Evolutionary conservation across 1,139 yeast species (phyloP).

Genomic region (Tardiomyces blankii): DNA sequence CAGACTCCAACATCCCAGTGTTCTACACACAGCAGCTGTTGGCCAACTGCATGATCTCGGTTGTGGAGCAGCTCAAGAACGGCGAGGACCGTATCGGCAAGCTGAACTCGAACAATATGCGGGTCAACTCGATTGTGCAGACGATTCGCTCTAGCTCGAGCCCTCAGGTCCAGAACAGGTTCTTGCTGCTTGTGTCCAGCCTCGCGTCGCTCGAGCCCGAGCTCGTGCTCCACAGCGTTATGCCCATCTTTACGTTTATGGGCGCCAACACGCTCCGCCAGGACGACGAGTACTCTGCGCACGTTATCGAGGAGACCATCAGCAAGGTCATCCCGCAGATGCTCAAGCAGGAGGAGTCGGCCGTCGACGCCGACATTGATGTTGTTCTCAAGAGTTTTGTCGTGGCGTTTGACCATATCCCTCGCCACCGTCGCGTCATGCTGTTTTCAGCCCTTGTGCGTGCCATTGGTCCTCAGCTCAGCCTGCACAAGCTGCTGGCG

Average conservation of each 20-base stretch:
- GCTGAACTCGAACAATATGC: conserved; percentile 54
- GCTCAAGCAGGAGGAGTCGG: conserved; percentile 44
- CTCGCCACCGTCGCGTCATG: conserved; percentile 88
- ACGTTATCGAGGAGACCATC: conserved; percentile 88
- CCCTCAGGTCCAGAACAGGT: conserved; percentile 89
- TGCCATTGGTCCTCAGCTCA: conserved; percentile 57
- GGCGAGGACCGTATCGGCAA: conserved; percentile 14
- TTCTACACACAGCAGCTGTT: conserved; percentile 83
- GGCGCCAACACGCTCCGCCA: conserved; percentile 96
- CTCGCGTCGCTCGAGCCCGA: conserved; percentile 87
- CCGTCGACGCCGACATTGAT: conserved; percentile 54
- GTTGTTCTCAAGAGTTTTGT: conserved; percentile 80
- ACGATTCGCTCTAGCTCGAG: conserved; percentile 82
- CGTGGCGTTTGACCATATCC: conserved; percentile 90
- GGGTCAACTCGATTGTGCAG: conserved; percentile 85
- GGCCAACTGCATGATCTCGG: conserved; percentile 73
- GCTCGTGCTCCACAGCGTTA: conserved; percentile 83
- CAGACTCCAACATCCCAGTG: conserved; percentile 86
- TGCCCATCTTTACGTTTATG: conserved; percentile 99
- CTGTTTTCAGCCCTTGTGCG: conserved; percentile 67
- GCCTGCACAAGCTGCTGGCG: conserved; percentile 64
- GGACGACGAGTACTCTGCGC: conserved; percentile 89
- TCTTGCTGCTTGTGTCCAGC: conserved; percentile 75
- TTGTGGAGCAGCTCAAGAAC: conserved; percentile 36
- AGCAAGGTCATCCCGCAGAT: conserved; percentile 87